Evolutionary conservation across 768 basidiomycete species (phyloP), one percentile per base, ranked within the genome.

Genomic region (Kwoniella pini): DNA sequence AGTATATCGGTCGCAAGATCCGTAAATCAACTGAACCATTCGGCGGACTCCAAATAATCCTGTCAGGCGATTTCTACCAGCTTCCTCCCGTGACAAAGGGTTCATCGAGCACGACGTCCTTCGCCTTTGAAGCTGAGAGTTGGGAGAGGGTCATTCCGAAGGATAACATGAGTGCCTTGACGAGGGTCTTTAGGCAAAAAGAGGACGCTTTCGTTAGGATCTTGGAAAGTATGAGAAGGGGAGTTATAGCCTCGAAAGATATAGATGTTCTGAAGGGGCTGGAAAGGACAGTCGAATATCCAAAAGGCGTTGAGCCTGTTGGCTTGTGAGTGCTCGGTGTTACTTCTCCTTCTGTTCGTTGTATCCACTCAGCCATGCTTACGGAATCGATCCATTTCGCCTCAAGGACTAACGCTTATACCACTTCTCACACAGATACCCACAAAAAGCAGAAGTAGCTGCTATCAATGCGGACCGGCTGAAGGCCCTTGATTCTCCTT

Each of bases 31-130:
- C 30, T 2, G 31, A 33, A 21, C 77, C 80, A 0, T 81, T 81
- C 58, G 80, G 80, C 39, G 78, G 79, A 13, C 55, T 78, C 0
- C 76, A 76, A 43, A 50, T 75, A 3, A 76, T 80, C 57, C 60
- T 80, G 9, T 78, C 74, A 4, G 80, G 80, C 48, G 80, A 81
- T 57, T 81, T 80, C 64, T 79, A 75, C 57, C 80, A 81, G 43
- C 73, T 81, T 0, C 80, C 80, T 2, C 80, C 80, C 0, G 80
- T 81, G 0, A 42, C 45, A 12, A 54, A 45, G 27, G 48, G 62
- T 7, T 30, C 28, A 15, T 28, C 30, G 15, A 42, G 38, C 21
- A 54, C 48, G n/a, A 54, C n/a, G 22, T 28, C 48, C 1, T 80
- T 78, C 39, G 75, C 69, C 1, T 80, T 80, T 57, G 75, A 80